Base-by-base conservation (phyloP, 75 land plant species). In the Picea sitchensis region DNA sequence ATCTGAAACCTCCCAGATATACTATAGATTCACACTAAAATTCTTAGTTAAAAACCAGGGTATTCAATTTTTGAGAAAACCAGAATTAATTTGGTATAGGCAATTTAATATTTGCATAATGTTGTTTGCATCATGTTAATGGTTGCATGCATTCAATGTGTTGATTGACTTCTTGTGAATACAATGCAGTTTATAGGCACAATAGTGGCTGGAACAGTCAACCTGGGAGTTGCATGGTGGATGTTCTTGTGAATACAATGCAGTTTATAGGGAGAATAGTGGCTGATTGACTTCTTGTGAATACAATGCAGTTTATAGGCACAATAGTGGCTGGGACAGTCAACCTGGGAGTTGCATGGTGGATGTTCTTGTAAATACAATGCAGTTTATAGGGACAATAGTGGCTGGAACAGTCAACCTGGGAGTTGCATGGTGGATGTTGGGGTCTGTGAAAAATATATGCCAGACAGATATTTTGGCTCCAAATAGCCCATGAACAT, bases 401-500 rank as follows among this genome's bases (percentile, higher is more conserved):
- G 34, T 93, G 1, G 95, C 93, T 4, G 93, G 88, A 44, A 85
- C 93, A 23, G 83, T 93, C 47, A 91, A 93, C 80, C 64, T 90
- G 64, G 61, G 78, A 11, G 91, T 90, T 9, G 93, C 93, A 59
- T 92, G 91, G 95, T 91, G 91, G 91, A 77, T 95, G 79, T 90
- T 95, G 51, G 77, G 34, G 20, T 83, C 95, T 13, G 80, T 95
- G 1, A 21, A 77, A 21, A 77, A 92, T 84, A 92, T 95, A 76
- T 95, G 95, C 80, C 78, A 92, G 3, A 73, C 80, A 1, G 84
- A 79, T 12, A 78, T 83, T 21, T 14, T 95, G 26, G 88, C 91
- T 56, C 47, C 90, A 17, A 71, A 13, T 54, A 83, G 87, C 61
- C 87, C 86, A 3, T 86, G 87, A 82, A 86, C 87, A 18, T 86